Evolutionary conservation across 257 asterid species (phyloP), one percentile per base, ranked within the genome.

Genomic region (Solanum chilense): DNA sequence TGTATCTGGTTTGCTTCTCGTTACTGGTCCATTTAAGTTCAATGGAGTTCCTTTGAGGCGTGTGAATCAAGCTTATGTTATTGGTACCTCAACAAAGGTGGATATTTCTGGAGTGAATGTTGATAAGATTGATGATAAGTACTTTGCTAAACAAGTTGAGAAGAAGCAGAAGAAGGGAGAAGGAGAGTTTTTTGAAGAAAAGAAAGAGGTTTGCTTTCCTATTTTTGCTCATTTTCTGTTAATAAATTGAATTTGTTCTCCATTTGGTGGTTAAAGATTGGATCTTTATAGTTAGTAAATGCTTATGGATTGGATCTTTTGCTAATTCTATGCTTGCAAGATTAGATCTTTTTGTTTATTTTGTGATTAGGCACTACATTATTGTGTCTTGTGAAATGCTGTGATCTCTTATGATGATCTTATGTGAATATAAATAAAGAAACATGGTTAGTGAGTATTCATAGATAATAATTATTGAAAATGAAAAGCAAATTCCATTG

Each of bases 51-150:
- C 88, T 39, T 18, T 86, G 2, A 86, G 88, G 29, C 62, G 88
- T 9, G 85, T 86, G 29, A 86, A 86, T 86, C 88, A 86, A 81
- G 85, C 86, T 15, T 86, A 86, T 23, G 88, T 78, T 16, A 86
- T 78, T 58, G 88, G 52, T 56, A 78, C 86, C 14, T 78, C 86
- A 3, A 86, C 88, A 13, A 39, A 60, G 31, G 87, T 85, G 14
- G 82, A 85, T 42, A 6, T 69, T 69, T 16, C 31, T 62, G 86
- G 86, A 3, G 81, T 68, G 23, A 82, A 12, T 87, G 70, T 82
- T 47, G 89, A 87, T 6, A 87, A 87, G 89, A 31, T 87, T 78
- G 89, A 81, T 82, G 86, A 87, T n/a, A 87, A 81, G 86, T 82
- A 87, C 29, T 81, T 87, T 2, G 83, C 86, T 12, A 87, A 82